These are phyloP conservation scores for Rhizophora apiculata DNA, from an alignment of 345 rosid genomes.

Conservation along the genomic window DNA sequence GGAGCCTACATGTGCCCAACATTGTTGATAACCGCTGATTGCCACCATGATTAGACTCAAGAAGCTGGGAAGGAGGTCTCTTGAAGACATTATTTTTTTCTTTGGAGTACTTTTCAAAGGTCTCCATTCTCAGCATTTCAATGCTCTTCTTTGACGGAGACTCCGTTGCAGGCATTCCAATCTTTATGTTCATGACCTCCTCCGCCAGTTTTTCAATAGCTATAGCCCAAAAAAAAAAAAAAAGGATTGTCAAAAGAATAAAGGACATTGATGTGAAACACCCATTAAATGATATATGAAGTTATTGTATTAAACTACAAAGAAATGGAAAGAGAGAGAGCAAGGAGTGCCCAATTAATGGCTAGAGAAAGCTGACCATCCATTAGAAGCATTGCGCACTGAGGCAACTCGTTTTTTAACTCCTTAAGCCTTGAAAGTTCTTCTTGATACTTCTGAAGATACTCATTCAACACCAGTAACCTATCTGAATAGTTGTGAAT, in stretches of 20 bases:
- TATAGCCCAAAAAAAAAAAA: background rate
- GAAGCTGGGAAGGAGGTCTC: background rate
- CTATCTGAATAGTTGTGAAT: slow-evolving; percentile 1
- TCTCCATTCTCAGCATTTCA: background rate
- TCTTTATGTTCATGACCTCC: slow-evolving; percentile 15
- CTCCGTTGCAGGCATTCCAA: slow-evolving; percentile 5
- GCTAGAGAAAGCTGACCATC: slow-evolving; percentile 15
- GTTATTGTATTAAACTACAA: background rate
- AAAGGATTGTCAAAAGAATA: background rate
- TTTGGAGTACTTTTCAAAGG: background rate
- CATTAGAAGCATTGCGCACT: slow-evolving; percentile 17
- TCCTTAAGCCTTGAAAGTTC: slow-evolving; percentile 13
- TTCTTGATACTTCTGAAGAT: slow-evolving; percentile 17
- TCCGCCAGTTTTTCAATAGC: slow-evolving; percentile 24
- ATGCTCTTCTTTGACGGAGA: slow-evolving; percentile 13
- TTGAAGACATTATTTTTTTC: background rate
- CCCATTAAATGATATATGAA: background rate
- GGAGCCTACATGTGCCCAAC: background rate
- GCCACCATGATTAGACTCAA: background rate
- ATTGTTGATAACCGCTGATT: background rate
- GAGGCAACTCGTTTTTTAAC: slow-evolving; percentile 16
- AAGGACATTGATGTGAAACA: background rate
- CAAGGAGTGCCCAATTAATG: too few species aligned
- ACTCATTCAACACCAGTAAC: slow-evolving; percentile 16
- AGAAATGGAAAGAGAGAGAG: background rate